Evolutionary conservation across 345 rosid genomes (phyloP), one percentile per base, ranked within the genome.

Genomic region (Syzygium jambos): DNA sequence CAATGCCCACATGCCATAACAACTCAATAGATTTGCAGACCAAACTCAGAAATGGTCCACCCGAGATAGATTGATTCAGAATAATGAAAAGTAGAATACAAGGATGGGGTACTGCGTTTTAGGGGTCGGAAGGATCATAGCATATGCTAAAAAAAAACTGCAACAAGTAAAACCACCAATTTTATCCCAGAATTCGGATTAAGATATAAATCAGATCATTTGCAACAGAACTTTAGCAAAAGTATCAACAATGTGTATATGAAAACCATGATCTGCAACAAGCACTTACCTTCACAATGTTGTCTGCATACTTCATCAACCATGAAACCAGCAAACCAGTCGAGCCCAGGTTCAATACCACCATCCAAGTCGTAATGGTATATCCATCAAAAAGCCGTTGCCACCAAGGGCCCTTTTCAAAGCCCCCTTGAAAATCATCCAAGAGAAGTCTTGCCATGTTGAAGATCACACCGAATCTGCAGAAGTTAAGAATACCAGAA

Each of bases 361-460:
- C 99, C 94, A 88, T 77, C 98, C 96, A 95, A 85, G 98, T 96
- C 53, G 93, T 95, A 51, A 93, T 86, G 89, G 91, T 95, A 88
- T 95, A 96, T 65, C 98, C 99, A 90, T 93, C 91, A 73, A 94
- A 93, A 87, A 96, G 93, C 82, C 95, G 95, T 89, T 95, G 98
- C 99, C 98, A 95, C 97, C 96, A 93, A n/a, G 92, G 92, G 86
- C 98, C 99, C 43, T 94, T 96, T 93, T 95, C 98, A 92, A 93
- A 96, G 22, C 96, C 98, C 88, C 95, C 91, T 92, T 95, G 90
- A 84, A 95, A 95, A 93, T 98, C 99, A 98, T 98, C 98, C 86
- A 93, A 61, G 55, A 95, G 59, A 89, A 96, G 98, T 82, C 95
- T 89, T 16, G 92, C 98, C 95, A 95, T 89, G 77, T 98, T 96